Evolutionary conservation across 2,329 filamentous ascomycete species (phyloP), one percentile per base, ranked within the genome.

Genomic region (Lomentospora prolificans): DNA sequence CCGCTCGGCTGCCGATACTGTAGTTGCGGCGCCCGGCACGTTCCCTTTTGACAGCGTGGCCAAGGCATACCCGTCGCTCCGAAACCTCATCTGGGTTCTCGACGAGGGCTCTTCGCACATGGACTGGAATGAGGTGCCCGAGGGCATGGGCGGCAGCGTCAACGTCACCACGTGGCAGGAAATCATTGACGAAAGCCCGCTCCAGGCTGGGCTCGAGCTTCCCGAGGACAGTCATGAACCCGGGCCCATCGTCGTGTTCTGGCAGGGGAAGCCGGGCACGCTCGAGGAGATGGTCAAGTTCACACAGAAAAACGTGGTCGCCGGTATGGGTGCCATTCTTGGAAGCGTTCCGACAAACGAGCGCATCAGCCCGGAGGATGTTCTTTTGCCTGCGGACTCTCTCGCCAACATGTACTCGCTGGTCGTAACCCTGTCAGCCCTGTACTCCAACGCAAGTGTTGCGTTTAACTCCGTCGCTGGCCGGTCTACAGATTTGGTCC

Each of bases 91-190:
- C 62, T 97, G 91, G 89, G 91, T 96, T 10, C 90, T 95, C 4
- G 92, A 96, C 64, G 82, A 90, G 65, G 90, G 90, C 44, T 96
- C 85, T 73, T 82, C 84, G 62, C 92, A 97, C 67, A 87, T 99
- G 79, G 91, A 96, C 70, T 99, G 92, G 91, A 91, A 89, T 63
- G 89, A 92, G 66, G 82, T 91, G 2, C 90, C 91, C 9, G 81
- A 86, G 64, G 86, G 87, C 53, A 85, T 86, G 57, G 86, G 86
- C 14, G 81, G 86, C 57, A 84, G 79, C 59, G 77, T 95, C 58
- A 87, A 87, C 56, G 87, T 96, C 14, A 81, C 85, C n/a, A 94
- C 92, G 12, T 99, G 92, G 91, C 89, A 95, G 64, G 89, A 96
- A 58, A 80, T 97, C 55, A 74, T 96, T 25, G 82, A 86, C 60